Percentiles rank a stretch among this genome's conserved stretches.
These are phyloP conservation scores for Hygrophorus pudorinus DNA, from an alignment of 768 basidiomycete genomes.

Conservation along the genomic window DNA sequence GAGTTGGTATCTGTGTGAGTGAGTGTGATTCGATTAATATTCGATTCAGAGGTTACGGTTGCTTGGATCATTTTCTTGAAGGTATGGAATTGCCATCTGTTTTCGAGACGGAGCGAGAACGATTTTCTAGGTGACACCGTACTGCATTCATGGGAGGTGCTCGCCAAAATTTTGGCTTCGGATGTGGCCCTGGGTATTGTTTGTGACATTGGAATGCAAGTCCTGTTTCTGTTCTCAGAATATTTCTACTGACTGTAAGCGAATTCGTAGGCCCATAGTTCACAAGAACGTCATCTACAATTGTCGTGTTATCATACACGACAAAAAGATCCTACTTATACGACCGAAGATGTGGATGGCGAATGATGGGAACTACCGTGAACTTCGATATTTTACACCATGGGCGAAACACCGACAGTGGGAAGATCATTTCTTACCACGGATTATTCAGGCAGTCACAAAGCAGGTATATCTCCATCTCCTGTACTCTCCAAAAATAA, in stretches of 20 bases:
- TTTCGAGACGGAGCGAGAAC: not conserved
- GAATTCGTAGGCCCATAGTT: constrained; percentile 70
- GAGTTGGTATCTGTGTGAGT: constrained; percentile 8
- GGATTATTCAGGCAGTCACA: constrained; percentile 81
- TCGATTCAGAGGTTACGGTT: constrained; percentile 81
- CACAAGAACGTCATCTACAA: constrained; percentile 99
- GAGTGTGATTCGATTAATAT: not conserved
- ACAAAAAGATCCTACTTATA: constrained; percentile 84
- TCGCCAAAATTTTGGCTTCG: constrained; percentile 80
- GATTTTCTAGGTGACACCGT: constrained; percentile 74
- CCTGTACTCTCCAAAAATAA: not conserved
- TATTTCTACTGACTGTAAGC: not conserved
- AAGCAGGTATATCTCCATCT: constrained; percentile 50
- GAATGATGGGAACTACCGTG: constrained; percentile 96
- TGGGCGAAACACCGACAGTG: constrained; percentile 85
- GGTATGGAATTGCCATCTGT: constrained; percentile 33
- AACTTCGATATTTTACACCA: constrained; percentile 84
- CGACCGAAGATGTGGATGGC: constrained; percentile 99
- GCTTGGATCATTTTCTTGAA: constrained; percentile 95
- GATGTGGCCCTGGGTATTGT: constrained; percentile 78
- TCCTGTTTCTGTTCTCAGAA: not conserved
- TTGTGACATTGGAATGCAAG: constrained; percentile 95
- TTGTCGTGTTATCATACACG: constrained; percentile 82
- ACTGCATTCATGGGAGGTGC: constrained; percentile 95
- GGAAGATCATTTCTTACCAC: constrained; percentile 88